Evolutionary conservation across 2,329 filamentous ascomycete species (phyloP).

Genomic region (Cladophialophora exuberans): DNA sequence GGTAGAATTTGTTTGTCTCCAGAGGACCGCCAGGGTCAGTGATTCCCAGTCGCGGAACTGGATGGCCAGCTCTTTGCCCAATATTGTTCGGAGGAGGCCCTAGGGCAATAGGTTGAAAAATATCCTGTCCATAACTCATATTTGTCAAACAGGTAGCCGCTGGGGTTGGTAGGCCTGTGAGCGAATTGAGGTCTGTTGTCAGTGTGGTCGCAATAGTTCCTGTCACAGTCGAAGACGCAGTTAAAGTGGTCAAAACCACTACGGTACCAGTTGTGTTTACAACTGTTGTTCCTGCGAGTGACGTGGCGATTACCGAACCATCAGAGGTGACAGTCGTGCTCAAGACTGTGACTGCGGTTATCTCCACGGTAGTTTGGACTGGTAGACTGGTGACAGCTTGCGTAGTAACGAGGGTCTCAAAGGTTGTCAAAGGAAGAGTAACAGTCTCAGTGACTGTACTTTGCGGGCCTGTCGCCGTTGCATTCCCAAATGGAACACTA

Average conservation of each 20-base stretch:
- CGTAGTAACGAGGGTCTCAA: conserved; percentile 27
- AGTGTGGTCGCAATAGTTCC: conserved; percentile 27
- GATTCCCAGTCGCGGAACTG: conserved; percentile 44
- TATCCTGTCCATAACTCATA: conserved; percentile 40
- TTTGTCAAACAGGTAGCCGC: conserved; percentile 26
- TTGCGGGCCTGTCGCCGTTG: conserved; percentile 19
- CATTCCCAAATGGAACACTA: conserved; percentile 28
- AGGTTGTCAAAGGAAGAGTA: conserved; percentile 32
- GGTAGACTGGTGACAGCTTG: conserved; percentile 28
- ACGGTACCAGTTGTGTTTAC: conserved; percentile 30
- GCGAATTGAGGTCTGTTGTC: conserved; percentile 28
- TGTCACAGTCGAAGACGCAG: conserved; percentile 27
- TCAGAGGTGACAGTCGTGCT: conserved; percentile 28
- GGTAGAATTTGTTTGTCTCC: conserved; percentile 65
- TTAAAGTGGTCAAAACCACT: conserved; percentile 29
- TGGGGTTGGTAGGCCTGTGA: conserved; percentile 24
- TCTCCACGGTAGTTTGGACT: conserved; percentile 27
- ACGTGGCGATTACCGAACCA: conserved; percentile 26
- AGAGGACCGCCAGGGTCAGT: conserved; percentile 39
- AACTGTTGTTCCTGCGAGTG: conserved; percentile 29
- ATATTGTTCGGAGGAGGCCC: conserved; percentile 45
- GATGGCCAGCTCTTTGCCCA: conserved; percentile 45
- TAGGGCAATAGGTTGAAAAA: conserved; percentile 47
- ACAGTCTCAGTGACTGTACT: conserved; percentile 32
- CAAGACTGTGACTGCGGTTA: conserved; percentile 30